Base-by-base conservation (phyloP, 805 yeast genomes). In the Kazachstania viticola region DNA sequence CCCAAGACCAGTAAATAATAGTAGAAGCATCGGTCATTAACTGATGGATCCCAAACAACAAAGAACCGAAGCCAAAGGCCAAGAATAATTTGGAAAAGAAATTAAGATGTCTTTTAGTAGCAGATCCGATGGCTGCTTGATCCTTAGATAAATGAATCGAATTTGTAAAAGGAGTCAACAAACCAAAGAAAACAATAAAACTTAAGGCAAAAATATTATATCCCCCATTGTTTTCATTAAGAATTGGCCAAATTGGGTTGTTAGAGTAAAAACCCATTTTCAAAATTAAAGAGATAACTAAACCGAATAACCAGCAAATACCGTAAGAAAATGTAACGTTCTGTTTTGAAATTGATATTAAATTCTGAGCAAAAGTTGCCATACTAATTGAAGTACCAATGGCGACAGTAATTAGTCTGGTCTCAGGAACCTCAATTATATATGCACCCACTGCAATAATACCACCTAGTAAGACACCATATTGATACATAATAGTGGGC, bases 181-280 rank as follows among this genome's bases (percentile, higher is more conserved):
- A 44, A 3, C 88, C 85, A 25, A 74, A 67, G 8, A 69, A 40
- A 4, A 76, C 44, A n/a, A 40, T 44, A 2, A 52, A 27, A 11
- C 42, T 26, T n/a, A 52, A 30, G 15, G 93, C 95, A 19, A 73
- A 58, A 32, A 64, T 65, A 56, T 88, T 88, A 65, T 73, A 73
- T 11, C 98, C 98, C 14, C 96, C 95, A 45, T 82, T 85, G 9
- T 64, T 69, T 13, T 65, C 66, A 52, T 85, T 77, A 87, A 91
- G 77, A 31, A 87, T 79, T 18, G 97, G 94, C 98, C 98, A 91
- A 29, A 85, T 64, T 24, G 98, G 98, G 52, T 91, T 91, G 51
- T 87, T 87, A 3, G 97, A 74, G 58, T 71, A 79, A 45, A 67
- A 71, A 8, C 78, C 71, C 59, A 70, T 79, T 50, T 91, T 91